Percentiles rank a stretch among this genome's conserved stretches.
These are phyloP conservation scores for Endocalyx cinctus DNA, from an alignment of 2,329 filamentous ascomycete species.

Conservation along the genomic window DNA sequence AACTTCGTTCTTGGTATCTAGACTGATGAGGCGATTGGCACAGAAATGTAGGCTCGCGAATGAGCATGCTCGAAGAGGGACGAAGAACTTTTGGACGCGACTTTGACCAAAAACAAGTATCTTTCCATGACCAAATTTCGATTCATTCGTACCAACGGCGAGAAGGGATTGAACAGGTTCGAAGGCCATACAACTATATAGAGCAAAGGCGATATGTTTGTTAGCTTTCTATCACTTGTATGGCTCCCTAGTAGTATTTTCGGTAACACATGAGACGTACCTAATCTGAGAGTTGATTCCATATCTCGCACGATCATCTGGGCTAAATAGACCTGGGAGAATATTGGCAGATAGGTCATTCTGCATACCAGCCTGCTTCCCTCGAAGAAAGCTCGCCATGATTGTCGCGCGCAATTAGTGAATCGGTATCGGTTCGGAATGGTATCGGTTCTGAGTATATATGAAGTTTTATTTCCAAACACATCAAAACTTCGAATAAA, in stretches of 20 bases:
- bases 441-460: too few species aligned
- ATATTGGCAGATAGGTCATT: slow-evolving; percentile 85
- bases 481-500: too few species aligned
- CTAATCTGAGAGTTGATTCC: slow-evolving; percentile 75
- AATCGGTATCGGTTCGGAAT: too few species aligned
- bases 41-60: slow-evolving; percentile 79
- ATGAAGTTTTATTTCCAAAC: too few species aligned
- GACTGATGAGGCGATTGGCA: slow-evolving; percentile 75
- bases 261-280: too few species aligned
- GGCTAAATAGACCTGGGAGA: slow-evolving; percentile 69
- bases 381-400: slow-evolving; percentile 85
- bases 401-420: too few species aligned
- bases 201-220: too few species aligned
- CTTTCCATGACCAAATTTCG: slow-evolving; percentile 77
- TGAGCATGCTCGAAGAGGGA: slow-evolving; percentile 66
- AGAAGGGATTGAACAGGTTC: slow-evolving; percentile 91
- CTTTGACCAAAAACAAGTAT: slow-evolving; percentile 85
- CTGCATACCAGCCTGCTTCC: slow-evolving; percentile 89
- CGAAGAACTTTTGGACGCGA: slow-evolving; percentile 71
- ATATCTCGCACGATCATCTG: slow-evolving; percentile 79
- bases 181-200: slow-evolving; percentile 75
- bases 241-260: too few species aligned
- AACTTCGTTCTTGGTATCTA: slow-evolving; percentile 84
- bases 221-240: too few species aligned
- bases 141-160: slow-evolving; percentile 85